These are phyloP conservation scores for Talaromyces sp. DNA, from an alignment of 2,329 filamentous ascomycete species.

Conservation along the genomic window DNA sequence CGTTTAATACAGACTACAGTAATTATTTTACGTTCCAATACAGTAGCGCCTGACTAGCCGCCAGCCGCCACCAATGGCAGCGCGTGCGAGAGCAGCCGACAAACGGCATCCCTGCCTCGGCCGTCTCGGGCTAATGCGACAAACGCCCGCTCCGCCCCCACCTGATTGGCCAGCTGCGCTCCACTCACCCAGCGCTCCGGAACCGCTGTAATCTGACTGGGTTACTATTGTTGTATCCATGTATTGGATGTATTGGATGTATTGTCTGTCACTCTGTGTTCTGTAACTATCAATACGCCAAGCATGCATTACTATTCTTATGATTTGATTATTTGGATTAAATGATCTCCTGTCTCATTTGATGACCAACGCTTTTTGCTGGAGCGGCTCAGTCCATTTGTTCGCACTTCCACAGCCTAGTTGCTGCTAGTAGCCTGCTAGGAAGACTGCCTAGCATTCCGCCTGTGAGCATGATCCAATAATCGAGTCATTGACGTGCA, in stretches of 20 bases:
- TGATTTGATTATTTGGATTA: too few relatives aligned
- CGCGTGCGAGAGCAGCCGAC: neutral
- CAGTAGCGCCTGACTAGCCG: neutral
- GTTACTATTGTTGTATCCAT: neutral
- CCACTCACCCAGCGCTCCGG: neutral
- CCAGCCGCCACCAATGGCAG: neutral
- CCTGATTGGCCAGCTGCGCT: neutral
- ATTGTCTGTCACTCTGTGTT: neutral
- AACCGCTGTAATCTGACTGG: neutral
- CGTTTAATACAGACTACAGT: neutral
- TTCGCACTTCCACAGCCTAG: neutral
- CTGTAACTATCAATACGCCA: neutral
- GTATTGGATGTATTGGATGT: too few relatives aligned
- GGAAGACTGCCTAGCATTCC: neutral
- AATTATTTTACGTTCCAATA: neutral
- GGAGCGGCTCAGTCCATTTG: neutral
- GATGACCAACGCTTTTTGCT: neutral
- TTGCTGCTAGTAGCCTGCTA: neutral
- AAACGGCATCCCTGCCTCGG: neutral
- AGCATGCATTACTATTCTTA: neutral
- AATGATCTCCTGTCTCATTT: too few relatives aligned
- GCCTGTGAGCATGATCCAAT: neutral
- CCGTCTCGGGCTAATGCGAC: neutral
- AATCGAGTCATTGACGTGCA: neutral
- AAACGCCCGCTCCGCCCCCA: neutral